Conservation (phyloP, 768 basidiomycete species). For the Serpula lacrymans region DNA sequence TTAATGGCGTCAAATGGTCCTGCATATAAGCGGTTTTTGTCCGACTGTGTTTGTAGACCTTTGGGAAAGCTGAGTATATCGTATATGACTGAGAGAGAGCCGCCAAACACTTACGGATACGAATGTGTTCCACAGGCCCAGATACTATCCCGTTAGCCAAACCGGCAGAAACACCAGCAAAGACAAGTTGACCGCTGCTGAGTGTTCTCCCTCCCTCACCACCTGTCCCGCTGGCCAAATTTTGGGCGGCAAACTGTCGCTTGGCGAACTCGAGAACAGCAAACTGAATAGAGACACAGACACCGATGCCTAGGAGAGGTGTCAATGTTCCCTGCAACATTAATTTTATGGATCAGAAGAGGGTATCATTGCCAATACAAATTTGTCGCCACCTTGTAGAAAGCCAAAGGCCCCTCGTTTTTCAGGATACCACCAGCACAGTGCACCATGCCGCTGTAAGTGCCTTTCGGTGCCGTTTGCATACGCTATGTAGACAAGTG, state of each 20-base stretch:
- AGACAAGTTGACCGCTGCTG: conserved; percentile 60
- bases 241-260: conserved; percentile 67
- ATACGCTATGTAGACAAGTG: conserved; percentile 58
- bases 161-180: conserved; percentile 81
- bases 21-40: conserved; percentile 66
- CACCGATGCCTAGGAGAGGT: conserved; percentile 86
- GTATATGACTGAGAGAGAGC: background rate
- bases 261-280: conserved; percentile 86
- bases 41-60: conserved; percentile 92
- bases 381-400: conserved; percentile 93
- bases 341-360: conserved; percentile 6
- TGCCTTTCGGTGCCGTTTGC: conserved; percentile 91
- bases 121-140: conserved; percentile 95
- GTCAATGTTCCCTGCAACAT: conserved; percentile 76
- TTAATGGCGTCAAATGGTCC: conserved; percentile 88
- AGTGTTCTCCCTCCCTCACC: conserved; percentile 64
- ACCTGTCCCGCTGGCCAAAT: conserved; percentile 54
- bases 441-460: conserved; percentile 82
- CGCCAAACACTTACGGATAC: conserved; percentile 68
- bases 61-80: conserved; percentile 7
- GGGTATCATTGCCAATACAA: background rate
- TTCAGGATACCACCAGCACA: conserved; percentile 89
- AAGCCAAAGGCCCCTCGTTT: conserved; percentile 89
- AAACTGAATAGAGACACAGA: conserved; percentile 96
- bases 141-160: conserved; percentile 90